Evolutionary conservation across 768 basidiomycete genomes (phyloP).

Genomic region (Hericium erinaceus): DNA sequence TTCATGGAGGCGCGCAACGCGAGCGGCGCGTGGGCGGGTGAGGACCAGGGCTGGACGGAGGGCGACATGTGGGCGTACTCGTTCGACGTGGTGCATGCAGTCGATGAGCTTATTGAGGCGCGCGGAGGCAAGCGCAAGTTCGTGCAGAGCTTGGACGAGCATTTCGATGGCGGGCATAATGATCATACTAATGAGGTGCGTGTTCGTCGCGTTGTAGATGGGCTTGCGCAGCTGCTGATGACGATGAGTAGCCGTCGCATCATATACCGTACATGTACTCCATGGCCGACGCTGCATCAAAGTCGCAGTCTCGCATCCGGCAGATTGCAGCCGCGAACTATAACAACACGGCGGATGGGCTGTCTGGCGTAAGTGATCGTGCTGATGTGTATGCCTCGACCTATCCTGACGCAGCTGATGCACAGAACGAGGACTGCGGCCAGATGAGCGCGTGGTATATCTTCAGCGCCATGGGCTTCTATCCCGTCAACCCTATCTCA

Average conservation of each 20-base stretch:
- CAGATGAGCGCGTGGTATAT: slow-evolving; percentile 90
- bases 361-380: slow-evolving; percentile 55
- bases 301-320: slow-evolving; percentile 62
- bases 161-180: slow-evolving; percentile 55
- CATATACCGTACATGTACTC: slow-evolving; percentile 82
- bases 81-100: slow-evolving; percentile 67
- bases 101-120: slow-evolving; percentile 48
- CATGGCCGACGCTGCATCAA: slow-evolving; percentile 60
- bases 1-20: slow-evolving; percentile 78
- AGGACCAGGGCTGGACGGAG: slow-evolving; percentile 70
- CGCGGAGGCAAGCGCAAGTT: slow-evolving; percentile 62
- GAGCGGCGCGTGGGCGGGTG: slow-evolving; percentile 64
- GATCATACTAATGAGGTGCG: slow-evolving; percentile 73
- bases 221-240: not conserved
- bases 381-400: not conserved
- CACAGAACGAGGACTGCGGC: slow-evolving; percentile 80
- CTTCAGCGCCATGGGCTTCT: slow-evolving; percentile 76
- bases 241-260: slow-evolving; percentile 54
- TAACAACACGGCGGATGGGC: slow-evolving; percentile 55
- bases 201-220: not conserved
- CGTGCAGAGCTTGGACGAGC: slow-evolving; percentile 54
- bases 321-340: slow-evolving; percentile 58
- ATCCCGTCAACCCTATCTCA: slow-evolving; percentile 76
- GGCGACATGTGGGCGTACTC: slow-evolving; percentile 75
- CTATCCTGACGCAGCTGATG: not conserved